Evolutionary conservation across 2,329 filamentous ascomycete genomes (phyloP).

Genomic region (Fusarium nygamai): DNA sequence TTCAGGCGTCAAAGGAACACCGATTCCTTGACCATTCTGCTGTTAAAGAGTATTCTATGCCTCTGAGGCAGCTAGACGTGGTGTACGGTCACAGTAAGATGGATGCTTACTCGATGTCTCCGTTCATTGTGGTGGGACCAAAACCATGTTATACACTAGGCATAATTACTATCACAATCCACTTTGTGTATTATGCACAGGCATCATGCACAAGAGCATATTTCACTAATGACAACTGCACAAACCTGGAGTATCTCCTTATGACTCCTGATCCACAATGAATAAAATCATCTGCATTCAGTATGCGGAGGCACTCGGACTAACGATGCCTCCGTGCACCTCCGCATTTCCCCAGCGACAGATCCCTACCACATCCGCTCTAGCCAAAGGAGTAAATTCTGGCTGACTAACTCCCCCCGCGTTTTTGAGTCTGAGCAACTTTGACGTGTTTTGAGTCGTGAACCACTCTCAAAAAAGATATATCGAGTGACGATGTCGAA

Average conservation of each 20-base stretch:
- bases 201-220: not conserved
- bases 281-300: not conserved
- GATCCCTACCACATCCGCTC: not conserved
- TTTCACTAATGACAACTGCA: not conserved
- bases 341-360: constrained; percentile 8
- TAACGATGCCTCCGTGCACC: not conserved
- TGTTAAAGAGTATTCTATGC: not conserved
- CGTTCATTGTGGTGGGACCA: not conserved
- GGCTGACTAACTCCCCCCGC: constrained; percentile 19
- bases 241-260: rapidly evolving
- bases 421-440: not conserved
- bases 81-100: too few species aligned
- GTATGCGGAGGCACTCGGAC: not conserved
- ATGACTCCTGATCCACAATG: not conserved
- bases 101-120: not conserved
- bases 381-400: not conserved
- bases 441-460: not conserved
- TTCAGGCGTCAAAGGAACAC: rapidly evolving
- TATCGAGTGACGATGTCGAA: constrained; percentile 6
- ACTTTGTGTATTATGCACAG: not conserved
- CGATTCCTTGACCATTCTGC: too few species aligned
- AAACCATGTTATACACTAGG: not conserved
- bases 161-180: not conserved
- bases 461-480: not conserved
- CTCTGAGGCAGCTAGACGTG: rapidly evolving